Evolutionary conservation across 148 eudicot species (phyloP).

Genomic region (Silene uniflora): DNA sequence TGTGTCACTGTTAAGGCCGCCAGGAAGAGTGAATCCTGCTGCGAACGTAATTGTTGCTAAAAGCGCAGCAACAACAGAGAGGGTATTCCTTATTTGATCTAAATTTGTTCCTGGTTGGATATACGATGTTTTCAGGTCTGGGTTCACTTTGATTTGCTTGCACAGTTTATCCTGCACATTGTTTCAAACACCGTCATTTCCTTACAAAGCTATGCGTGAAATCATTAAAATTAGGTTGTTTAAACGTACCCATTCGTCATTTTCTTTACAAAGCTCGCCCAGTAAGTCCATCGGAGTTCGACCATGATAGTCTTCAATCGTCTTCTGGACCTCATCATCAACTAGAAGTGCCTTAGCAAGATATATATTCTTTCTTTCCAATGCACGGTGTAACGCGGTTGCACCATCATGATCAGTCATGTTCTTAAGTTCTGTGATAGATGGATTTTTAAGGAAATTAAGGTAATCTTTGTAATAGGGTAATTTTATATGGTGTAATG

Average conservation of each 20-base stretch:
- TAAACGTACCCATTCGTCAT: slow-evolving; percentile 14
- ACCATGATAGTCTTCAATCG: background rate
- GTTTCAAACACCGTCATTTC: too few species aligned
- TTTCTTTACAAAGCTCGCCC: background rate
- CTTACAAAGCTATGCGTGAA: too few species aligned
- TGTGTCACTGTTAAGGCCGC: background rate
- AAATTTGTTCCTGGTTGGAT: background rate
- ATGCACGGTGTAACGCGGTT: slow-evolving; percentile 21
- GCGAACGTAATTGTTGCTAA: slow-evolving; percentile 28
- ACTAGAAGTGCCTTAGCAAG: slow-evolving; percentile 9
- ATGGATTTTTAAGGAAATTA: background rate
- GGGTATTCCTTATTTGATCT: slow-evolving; percentile 10
- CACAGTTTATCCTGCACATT: slow-evolving; percentile 10
- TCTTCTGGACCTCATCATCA: background rate
- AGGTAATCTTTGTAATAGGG: background rate
- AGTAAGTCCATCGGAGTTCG: slow-evolving; percentile 14
- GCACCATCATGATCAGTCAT: background rate
- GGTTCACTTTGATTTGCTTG: background rate
- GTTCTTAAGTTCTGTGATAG: slow-evolving; percentile 7
- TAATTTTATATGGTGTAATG: slow-evolving; percentile 12
- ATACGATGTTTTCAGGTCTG: slow-evolving; percentile 1
- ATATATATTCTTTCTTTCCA: background rate
- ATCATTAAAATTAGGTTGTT: too few species aligned
- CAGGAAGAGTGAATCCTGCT: slow-evolving; percentile 25
- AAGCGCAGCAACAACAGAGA: slow-evolving; percentile 24